phyloP scores from a whole-genome alignment of 129 eudicot species.

The Lactuca saligna region DNA sequence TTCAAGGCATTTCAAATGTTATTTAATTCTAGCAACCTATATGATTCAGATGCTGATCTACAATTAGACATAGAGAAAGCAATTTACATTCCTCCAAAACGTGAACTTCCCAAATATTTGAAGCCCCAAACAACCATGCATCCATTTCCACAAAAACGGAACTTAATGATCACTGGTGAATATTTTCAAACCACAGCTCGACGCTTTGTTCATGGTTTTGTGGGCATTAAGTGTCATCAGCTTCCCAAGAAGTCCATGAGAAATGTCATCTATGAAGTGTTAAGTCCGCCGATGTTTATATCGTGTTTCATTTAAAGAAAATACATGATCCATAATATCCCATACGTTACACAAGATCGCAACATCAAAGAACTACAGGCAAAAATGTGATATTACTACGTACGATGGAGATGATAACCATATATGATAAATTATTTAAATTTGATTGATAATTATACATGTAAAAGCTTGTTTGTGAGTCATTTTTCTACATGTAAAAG shows the following conservation, averaged over 20 bases:
- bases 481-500: no score
- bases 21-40: constrained; percentile 49
- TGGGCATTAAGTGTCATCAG: background rate
- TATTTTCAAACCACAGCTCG: background rate
- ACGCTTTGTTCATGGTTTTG: background rate
- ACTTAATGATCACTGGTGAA: background rate
- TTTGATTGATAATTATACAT: no score
- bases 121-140: constrained; percentile 3
- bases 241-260: constrained; percentile 5
- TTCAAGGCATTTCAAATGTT: constrained; percentile 66
- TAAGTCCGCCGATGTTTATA: background rate
- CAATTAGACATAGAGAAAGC: constrained; percentile 53
- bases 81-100: constrained; percentile 39
- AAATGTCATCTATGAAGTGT: constrained; percentile 2
- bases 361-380: background rate
- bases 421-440: no score
- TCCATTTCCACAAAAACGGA: constrained; percentile 10
- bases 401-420: no score
- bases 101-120: background rate
- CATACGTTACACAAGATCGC: background rate
- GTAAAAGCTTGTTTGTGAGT: no score
- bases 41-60: constrained; percentile 42
- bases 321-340: background rate
- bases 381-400: no score
- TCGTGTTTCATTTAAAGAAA: constrained; percentile 2